Conservation (phyloP, 768 basidiomycete genomes). For the Lactarius vividus region DNA sequence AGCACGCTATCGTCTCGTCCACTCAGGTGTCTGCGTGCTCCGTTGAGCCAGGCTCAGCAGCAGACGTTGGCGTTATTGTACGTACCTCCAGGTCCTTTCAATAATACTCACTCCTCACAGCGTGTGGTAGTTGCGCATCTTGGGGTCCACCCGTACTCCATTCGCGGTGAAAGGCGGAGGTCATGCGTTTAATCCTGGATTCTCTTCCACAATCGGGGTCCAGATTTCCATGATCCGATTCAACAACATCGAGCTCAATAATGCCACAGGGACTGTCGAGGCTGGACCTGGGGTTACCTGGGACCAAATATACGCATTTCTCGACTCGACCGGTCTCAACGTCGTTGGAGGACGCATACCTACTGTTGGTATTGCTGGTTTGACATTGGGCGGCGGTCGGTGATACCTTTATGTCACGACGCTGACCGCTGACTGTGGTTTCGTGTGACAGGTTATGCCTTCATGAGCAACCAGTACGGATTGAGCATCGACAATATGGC, state of each 20-base stretch:
- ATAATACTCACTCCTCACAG: neutral
- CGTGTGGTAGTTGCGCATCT: slow-evolving; percentile 13
- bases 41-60: slow-evolving; percentile 27
- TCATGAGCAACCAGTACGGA: too few relatives aligned
- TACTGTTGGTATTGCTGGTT: slow-evolving; percentile 29
- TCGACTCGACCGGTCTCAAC: slow-evolving; percentile 24
- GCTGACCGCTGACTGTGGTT: too few relatives aligned
- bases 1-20: neutral
- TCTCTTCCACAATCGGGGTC: slow-evolving; percentile 32
- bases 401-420: neutral
- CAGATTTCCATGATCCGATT: slow-evolving; percentile 32
- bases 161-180: slow-evolving; percentile 22
- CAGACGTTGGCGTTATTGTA: slow-evolving; percentile 26
- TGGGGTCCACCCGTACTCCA: slow-evolving; percentile 5
- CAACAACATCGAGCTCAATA: slow-evolving; percentile 8
- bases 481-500: slow-evolving; percentile 33
- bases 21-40: slow-evolving; percentile 15
- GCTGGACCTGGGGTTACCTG: slow-evolving; percentile 31
- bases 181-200: slow-evolving; percentile 27
- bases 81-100: neutral
- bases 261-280: slow-evolving; percentile 12
- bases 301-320: slow-evolving; percentile 30
- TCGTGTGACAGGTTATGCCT: too few relatives aligned
- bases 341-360: slow-evolving; percentile 29
- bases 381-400: slow-evolving; percentile 2